Conservation (phyloP, 2,329 filamentous ascomycete genomes). For the Apiospora saccharicola region DNA sequence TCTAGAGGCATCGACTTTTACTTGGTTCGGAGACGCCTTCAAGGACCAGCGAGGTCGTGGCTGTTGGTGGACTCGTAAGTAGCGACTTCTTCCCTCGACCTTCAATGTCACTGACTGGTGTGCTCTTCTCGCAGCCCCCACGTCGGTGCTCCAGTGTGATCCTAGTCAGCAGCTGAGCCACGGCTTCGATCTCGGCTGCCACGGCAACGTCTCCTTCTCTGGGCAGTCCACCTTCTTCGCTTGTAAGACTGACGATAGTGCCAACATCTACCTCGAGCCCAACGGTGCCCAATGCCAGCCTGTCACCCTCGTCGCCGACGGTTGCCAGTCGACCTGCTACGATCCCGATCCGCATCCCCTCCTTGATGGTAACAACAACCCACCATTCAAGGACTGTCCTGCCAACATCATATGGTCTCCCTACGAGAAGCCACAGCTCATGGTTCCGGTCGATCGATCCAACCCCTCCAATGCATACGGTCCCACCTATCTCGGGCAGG, state of each 20-base stretch:
- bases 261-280: constrained; percentile 60
- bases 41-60: constrained; percentile 64
- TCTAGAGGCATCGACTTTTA: constrained; percentile 58
- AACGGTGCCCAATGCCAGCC: constrained; percentile 55
- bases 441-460: constrained; percentile 64
- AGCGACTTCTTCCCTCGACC: background rate
- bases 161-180: constrained; percentile 54
- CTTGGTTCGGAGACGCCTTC: constrained; percentile 61
- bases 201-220: constrained; percentile 60
- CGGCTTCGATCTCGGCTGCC: constrained; percentile 63
- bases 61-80: constrained; percentile 68
- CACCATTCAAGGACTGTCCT: background rate
- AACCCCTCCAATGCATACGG: constrained; percentile 60
- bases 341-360: background rate
- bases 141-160: constrained; percentile 69
- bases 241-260: constrained; percentile 64
- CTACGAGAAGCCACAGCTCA: constrained; percentile 25
- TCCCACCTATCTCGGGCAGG: constrained; percentile 61
- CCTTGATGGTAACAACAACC: too few relatives aligned
- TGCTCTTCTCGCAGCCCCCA: constrained; percentile 50
- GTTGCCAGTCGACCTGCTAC: constrained; percentile 40
- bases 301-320: constrained; percentile 53
- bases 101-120: background rate
- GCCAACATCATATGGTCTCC: constrained; percentile 12
- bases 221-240: constrained; percentile 63